phyloP scores from a whole-genome alignment of 306 rosid species.

The Glycine latifolia region DNA sequence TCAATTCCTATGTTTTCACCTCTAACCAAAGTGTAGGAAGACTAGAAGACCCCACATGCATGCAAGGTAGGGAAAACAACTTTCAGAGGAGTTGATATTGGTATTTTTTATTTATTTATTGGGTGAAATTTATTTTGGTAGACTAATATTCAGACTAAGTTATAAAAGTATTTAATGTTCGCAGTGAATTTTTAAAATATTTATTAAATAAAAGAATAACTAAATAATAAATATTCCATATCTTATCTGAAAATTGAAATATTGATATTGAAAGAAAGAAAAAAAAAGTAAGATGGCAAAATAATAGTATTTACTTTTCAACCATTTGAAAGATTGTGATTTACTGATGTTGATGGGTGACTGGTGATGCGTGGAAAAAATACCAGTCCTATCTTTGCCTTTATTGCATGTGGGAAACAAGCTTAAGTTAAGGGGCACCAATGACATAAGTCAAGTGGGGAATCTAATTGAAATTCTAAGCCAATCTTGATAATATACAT shows the following conservation, averaged over 20 bases:
- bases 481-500: slow-evolving; percentile 13
- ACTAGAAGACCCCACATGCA: slow-evolving; percentile 47
- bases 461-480: slow-evolving; percentile 4
- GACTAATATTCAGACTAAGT: no score
- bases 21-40: slow-evolving; percentile 24
- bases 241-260: not conserved
- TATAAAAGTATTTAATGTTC: no score
- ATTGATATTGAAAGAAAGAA: not conserved
- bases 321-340: slow-evolving; percentile 53
- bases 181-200: not conserved
- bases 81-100: not conserved
- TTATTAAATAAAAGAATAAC: not conserved
- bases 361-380: slow-evolving; percentile 6
- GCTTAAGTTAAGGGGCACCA: slow-evolving; percentile 30
- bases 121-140: not conserved
- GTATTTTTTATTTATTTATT: not conserved
- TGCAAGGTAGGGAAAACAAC: slow-evolving; percentile 46
- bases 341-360: slow-evolving; percentile 41
- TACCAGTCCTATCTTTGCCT: slow-evolving; percentile 27
- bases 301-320: slow-evolving; percentile 39
- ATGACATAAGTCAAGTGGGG: slow-evolving; percentile 44
- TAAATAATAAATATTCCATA: not conserved
- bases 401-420: slow-evolving; percentile 48
- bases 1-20: slow-evolving; percentile 50
- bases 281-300: not conserved